phyloP scores from a whole-genome alignment of 495 filamentous ascomycete genomes.

The Tuber calosporum region DNA sequence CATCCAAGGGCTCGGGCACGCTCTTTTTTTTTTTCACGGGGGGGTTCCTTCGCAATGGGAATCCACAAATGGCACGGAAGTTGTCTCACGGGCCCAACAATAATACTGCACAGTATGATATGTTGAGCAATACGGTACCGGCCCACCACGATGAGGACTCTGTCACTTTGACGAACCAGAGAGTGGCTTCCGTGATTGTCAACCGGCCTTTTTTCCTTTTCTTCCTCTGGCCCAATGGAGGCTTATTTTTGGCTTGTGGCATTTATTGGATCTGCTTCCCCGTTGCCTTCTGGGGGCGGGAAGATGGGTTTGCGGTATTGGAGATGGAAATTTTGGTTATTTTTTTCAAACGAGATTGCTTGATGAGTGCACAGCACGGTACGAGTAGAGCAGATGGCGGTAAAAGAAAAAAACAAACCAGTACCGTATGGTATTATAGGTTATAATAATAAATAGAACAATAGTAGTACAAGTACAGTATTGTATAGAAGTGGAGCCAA shows the following conservation, averaged over 20 bases:
- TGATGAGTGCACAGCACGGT: not conserved
- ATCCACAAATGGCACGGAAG: not conserved
- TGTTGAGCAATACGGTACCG: not conserved
- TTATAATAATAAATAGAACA: not conserved
- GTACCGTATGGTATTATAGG: too few species aligned
- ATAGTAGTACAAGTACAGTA: not conserved
- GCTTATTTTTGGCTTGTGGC: not conserved
- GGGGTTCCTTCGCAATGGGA: not conserved
- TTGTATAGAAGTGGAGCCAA: not conserved
- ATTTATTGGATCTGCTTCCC: not conserved
- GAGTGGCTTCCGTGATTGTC: not conserved
- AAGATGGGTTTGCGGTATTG: not conserved
- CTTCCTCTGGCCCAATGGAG: not conserved
- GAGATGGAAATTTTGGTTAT: not conserved
- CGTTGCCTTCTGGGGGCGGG: not conserved
- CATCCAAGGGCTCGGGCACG: not conserved
- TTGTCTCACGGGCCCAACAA: not conserved
- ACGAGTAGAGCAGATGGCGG: not conserved
- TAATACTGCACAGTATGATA: too few species aligned
- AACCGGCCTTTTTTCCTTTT: not conserved
- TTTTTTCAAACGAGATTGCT: not conserved
- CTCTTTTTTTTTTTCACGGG: not conserved
- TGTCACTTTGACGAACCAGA: not conserved
- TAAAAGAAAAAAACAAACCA: not conserved
- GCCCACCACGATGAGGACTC: not conserved